phyloP scores from a whole-genome alignment of 164 flowering plant genomes.

The Litsea cubeba region DNA sequence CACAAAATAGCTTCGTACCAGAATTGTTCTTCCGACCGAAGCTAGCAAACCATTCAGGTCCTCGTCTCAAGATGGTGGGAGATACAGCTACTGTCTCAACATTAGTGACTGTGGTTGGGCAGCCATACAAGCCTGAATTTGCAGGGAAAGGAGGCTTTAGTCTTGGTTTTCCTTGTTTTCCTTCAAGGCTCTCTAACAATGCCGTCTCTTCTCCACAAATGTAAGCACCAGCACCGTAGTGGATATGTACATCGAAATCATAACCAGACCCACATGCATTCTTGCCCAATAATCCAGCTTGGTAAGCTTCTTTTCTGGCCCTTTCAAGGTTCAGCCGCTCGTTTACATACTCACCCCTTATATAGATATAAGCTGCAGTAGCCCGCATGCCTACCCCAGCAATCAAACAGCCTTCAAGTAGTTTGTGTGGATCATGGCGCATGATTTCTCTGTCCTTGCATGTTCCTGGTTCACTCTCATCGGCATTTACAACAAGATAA shows the following conservation, averaged over 20 bases:
- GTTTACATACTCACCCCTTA: slow-evolving; percentile 94
- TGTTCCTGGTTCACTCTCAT: slow-evolving; percentile 99
- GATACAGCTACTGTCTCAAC: slow-evolving; percentile 97
- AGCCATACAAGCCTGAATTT: slow-evolving; percentile 89
- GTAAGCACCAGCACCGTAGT: slow-evolving; percentile 96
- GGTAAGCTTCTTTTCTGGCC: slow-evolving; percentile 83
- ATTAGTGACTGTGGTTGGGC: slow-evolving; percentile 95
- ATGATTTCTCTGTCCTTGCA: slow-evolving; percentile 95
- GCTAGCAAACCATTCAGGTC: slow-evolving; percentile 97
- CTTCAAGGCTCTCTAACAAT: slow-evolving; percentile 91
- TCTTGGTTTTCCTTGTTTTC: slow-evolving; percentile 95
- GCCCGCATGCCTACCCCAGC: slow-evolving; percentile 99
- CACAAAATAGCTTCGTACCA: slow-evolving; percentile 83
- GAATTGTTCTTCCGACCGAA: slow-evolving; percentile 95
- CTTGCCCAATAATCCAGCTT: slow-evolving; percentile 81
- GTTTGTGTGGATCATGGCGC: slow-evolving; percentile 96
- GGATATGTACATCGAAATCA: slow-evolving; percentile 94
- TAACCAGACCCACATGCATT: slow-evolving; percentile 98
- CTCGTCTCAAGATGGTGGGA: slow-evolving; percentile 88
- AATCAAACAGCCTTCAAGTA: slow-evolving; percentile 88
- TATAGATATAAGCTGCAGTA: slow-evolving; percentile 83
- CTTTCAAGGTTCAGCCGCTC: slow-evolving; percentile 73
- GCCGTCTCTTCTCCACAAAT: slow-evolving; percentile 99
- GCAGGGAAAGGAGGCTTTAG: slow-evolving; percentile 99
- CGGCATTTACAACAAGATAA: slow-evolving; percentile 96